A percentile compares a stretch with the other conserved stretches of the same genome.
These are phyloP conservation scores for Trichoderma koningii DNA, from an alignment of 2,329 filamentous ascomycete genomes.

Conservation along the genomic window DNA sequence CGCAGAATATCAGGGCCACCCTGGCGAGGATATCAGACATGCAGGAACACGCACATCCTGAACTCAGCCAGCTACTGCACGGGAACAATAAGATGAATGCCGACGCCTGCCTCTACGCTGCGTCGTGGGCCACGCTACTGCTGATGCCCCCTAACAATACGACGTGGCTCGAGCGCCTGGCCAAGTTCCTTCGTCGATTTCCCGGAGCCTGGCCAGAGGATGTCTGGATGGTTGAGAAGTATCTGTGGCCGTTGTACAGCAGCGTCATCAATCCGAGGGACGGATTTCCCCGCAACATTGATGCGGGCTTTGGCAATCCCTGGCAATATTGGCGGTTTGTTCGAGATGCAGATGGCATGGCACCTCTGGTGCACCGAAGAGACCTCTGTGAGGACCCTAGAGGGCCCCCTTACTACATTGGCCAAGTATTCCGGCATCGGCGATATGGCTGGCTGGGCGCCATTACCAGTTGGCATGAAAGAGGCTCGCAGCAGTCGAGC, in stretches of 20 bases:
- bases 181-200: slow-evolving; percentile 59
- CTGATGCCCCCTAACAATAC: slow-evolving; percentile 51
- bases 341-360: slow-evolving; percentile 48
- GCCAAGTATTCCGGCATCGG: slow-evolving; percentile 81
- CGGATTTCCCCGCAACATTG: slow-evolving; percentile 35
- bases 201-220: slow-evolving; percentile 59
- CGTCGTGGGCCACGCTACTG: slow-evolving; percentile 69
- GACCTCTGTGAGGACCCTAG: slow-evolving; percentile 25
- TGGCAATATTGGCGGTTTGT: slow-evolving; percentile 41
- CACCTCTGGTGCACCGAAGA: slow-evolving; percentile 42
- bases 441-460: slow-evolving; percentile 79
- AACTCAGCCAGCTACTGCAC: slow-evolving; percentile 42
- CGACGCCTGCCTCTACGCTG: slow-evolving; percentile 66
- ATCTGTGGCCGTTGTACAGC: slow-evolving; percentile 63
- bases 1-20: slow-evolving; percentile 76
- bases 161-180: slow-evolving; percentile 63
- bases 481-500: slow-evolving; percentile 36
- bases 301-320: slow-evolving; percentile 36
- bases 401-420: slow-evolving; percentile 61
- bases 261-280: slow-evolving; percentile 41
- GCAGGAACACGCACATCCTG: slow-evolving; percentile 35
- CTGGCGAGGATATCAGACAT: slow-evolving; percentile 44
- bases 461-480: slow-evolving; percentile 82
- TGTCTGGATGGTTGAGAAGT: slow-evolving; percentile 67
- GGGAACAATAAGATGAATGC: slow-evolving; percentile 48